phyloP scores from a whole-genome alignment of 306 rosid species.

The Vigna reflexopilosa region DNA sequence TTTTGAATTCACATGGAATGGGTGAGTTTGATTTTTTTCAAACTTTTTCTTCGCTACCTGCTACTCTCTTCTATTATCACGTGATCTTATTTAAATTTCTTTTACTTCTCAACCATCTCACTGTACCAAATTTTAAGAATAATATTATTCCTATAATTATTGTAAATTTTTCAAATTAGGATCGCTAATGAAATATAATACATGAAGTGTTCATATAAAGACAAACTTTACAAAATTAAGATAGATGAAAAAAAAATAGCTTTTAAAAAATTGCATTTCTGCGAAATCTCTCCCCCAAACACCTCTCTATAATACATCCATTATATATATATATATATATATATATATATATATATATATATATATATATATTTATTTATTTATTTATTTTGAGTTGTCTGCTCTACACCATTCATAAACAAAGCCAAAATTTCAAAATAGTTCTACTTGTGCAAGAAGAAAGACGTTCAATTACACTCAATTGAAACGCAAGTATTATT shows the following conservation, averaged over 20 bases:
- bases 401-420: background rate
- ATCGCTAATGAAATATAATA: background rate
- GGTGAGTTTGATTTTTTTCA: conserved; percentile 10
- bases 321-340: too few relatives aligned
- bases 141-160: background rate
- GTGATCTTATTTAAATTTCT: conserved; percentile 52
- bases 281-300: too few relatives aligned
- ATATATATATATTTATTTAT: too few relatives aligned
- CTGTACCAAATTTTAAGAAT: background rate
- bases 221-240: background rate
- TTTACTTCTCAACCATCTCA: conserved; percentile 3
- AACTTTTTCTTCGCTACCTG: conserved; percentile 2
- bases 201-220: background rate
- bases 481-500: background rate
- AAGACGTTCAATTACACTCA: background rate
- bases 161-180: background rate
- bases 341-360: too few relatives aligned
- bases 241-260: background rate
- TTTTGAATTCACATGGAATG: conserved; percentile 38
- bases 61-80: conserved; percentile 37
- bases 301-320: too few relatives aligned
- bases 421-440: background rate
- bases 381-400: too few relatives aligned
- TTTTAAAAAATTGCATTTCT: background rate
- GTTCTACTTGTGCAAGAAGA: background rate